These are phyloP conservation scores for Dalbergia oliveri DNA, from an alignment of 306 rosid genomes.

Conservation along the genomic window DNA sequence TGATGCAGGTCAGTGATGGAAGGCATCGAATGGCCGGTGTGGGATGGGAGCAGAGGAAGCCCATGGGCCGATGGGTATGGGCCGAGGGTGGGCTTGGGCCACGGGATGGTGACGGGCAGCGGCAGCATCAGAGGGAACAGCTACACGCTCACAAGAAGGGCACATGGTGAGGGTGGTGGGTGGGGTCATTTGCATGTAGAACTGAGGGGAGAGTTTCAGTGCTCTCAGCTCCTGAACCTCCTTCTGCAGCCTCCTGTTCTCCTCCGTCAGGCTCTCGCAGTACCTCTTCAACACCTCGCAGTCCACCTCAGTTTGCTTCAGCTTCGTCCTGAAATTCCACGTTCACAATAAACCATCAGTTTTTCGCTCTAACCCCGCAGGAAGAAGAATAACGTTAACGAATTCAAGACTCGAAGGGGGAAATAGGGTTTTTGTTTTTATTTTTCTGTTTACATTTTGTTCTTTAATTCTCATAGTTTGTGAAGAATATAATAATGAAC, in stretches of 20 bases:
- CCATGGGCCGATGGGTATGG: constrained; percentile 46
- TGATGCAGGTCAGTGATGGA: constrained; percentile 36
- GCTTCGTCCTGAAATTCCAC: constrained; percentile 66
- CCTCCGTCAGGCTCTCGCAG: constrained; percentile 93
- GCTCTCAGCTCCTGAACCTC: constrained; percentile 96
- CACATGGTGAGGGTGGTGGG: constrained; percentile 98
- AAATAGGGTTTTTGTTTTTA: too few relatives aligned
- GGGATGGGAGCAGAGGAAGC: constrained; percentile 10
- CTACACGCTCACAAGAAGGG: constrained; percentile 94
- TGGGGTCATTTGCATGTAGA: constrained; percentile 98
- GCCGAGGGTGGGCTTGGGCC: constrained; percentile 41
- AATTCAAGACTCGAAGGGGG: too few relatives aligned
- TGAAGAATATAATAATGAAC: too few relatives aligned
- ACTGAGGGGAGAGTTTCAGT: constrained; percentile 93
- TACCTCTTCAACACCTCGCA: constrained; percentile 92
- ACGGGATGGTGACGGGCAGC: constrained; percentile 45
- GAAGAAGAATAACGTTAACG: too few relatives aligned
- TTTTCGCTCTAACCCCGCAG: too few relatives aligned
- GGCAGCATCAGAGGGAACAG: constrained; percentile 63
- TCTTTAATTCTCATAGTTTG: too few relatives aligned
- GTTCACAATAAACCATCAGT: too few relatives aligned
- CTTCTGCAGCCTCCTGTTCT: constrained; percentile 88
- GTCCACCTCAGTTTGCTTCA: constrained; percentile 97
- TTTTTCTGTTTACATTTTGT: too few relatives aligned
- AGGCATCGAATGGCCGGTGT: constrained; percentile 40